phyloP scores from a whole-genome alignment of 179 eudicot species.

The Silene noctiflora region DNA sequence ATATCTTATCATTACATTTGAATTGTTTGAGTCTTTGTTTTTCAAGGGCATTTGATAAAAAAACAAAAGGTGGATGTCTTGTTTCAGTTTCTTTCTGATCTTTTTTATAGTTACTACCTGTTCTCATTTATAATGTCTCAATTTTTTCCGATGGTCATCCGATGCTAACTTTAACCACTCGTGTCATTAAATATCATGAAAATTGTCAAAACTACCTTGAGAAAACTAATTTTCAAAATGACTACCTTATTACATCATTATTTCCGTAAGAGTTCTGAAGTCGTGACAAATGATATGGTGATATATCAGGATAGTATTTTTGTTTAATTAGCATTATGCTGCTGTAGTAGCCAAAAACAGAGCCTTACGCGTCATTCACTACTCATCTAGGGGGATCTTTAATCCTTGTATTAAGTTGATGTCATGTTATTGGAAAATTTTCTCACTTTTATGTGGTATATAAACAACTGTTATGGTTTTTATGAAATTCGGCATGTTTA shows the following conservation, averaged over 20 bases:
- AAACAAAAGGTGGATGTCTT: background rate
- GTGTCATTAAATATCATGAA: too few species aligned
- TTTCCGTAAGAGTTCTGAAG: background rate
- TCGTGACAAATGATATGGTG: background rate
- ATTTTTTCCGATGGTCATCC: too few species aligned
- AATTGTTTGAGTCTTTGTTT: background rate
- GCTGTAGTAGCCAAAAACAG: background rate
- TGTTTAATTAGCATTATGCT: background rate
- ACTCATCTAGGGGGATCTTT: background rate
- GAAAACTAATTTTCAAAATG: too few species aligned
- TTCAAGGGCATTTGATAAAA: background rate
- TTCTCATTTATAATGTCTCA: too few species aligned
- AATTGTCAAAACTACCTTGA: too few species aligned
- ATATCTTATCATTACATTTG: background rate
- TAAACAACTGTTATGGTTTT: background rate
- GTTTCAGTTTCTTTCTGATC: background rate
- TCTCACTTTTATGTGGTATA: background rate
- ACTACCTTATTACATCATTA: background rate
- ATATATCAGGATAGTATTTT: background rate
- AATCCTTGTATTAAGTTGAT: background rate
- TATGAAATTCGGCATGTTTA: background rate
- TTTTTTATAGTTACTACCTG: too few species aligned
- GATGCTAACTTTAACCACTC: too few species aligned
- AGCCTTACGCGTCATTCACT: background rate
- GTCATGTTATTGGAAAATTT: background rate